Conservation (phyloP, 495 filamentous ascomycete genomes). For the Xylaria flabelliformis region DNA sequence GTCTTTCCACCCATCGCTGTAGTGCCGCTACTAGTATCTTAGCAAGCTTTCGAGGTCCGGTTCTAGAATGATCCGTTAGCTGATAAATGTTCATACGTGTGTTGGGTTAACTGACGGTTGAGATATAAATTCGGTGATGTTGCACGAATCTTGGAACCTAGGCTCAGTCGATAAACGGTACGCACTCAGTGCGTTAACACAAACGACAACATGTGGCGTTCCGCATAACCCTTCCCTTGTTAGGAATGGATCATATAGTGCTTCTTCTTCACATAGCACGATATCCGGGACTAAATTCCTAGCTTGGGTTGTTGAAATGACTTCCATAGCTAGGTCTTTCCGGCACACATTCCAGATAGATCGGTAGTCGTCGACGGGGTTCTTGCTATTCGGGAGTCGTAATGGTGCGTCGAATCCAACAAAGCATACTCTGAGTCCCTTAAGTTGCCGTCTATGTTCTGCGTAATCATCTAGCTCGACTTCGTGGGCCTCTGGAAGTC, state of each 20-base stretch:
- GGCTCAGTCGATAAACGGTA: slow-evolving; percentile 29
- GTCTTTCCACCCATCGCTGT: slow-evolving; percentile 34
- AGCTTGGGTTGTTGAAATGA: slow-evolving; percentile 25
- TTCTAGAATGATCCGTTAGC: slow-evolving; percentile 29
- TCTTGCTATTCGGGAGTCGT: slow-evolving; percentile 36
- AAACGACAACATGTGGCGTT: slow-evolving; percentile 30
- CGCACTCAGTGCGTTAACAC: slow-evolving; percentile 38
- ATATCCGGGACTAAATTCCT: slow-evolving; percentile 26
- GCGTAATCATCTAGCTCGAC: slow-evolving; percentile 34
- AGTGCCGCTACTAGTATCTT: slow-evolving; percentile 54
- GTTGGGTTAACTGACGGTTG: slow-evolving; percentile 41
- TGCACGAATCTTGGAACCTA: slow-evolving; percentile 29
- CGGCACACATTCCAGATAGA: slow-evolving; percentile 38
- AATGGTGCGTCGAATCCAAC: slow-evolving; percentile 39
- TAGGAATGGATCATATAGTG: slow-evolving; percentile 8
- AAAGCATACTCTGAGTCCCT: slow-evolving; percentile 42
- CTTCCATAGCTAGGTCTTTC: slow-evolving; percentile 37
- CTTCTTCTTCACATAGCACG: slow-evolving; percentile 29
- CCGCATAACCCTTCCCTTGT: slow-evolving; percentile 1
- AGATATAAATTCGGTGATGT: slow-evolving; percentile 36
- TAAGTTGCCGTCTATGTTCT: slow-evolving; percentile 43
- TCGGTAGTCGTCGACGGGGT: slow-evolving; percentile 30
- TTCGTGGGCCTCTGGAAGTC: not conserved
- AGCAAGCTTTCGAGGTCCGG: slow-evolving; percentile 69
- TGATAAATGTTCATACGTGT: not conserved